Percentiles rank a stretch among this genome's conserved stretches.
Conservation (phyloP, 2,329 filamentous ascomycete genomes). For the Monilinia vaccinii-corymbosi region DNA sequence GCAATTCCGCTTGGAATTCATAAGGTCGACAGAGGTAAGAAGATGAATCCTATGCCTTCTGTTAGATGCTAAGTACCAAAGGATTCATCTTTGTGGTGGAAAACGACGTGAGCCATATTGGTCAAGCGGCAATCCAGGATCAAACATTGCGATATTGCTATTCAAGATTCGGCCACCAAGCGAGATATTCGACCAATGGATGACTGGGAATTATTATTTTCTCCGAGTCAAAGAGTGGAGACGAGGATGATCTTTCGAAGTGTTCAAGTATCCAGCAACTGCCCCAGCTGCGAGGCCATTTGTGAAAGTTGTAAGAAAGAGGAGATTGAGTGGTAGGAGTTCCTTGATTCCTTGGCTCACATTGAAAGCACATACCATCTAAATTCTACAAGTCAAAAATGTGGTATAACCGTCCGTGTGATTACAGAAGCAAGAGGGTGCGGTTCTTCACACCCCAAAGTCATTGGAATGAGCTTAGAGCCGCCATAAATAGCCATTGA, state of each 20-base stretch:
- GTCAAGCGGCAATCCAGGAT: constrained; percentile 17
- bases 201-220: constrained; percentile 24
- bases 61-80: neutral
- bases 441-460: neutral
- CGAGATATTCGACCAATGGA: constrained; percentile 18
- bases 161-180: constrained; percentile 21
- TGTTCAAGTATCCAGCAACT: neutral
- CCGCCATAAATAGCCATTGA: too few species aligned
- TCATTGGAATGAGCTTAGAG: neutral
- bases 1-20: constrained; percentile 29
- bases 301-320: neutral
- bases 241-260: constrained; percentile 28
- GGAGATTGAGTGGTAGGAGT: neutral
- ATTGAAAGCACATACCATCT: neutral
- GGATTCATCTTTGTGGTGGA: constrained; percentile 25
- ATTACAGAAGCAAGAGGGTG: neutral
- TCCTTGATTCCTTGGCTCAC: neutral
- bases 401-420: neutral
- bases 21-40: constrained; percentile 21
- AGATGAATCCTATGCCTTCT: neutral
- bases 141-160: constrained; percentile 24
- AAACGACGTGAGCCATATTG: constrained; percentile 19
- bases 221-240: constrained; percentile 27
- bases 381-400: neutral
- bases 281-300: neutral